Evolutionary conservation across 1,284 basidiomycete genomes (phyloP), one percentile per base, ranked within the genome.

Genomic region (Clitocybe nebularis): DNA sequence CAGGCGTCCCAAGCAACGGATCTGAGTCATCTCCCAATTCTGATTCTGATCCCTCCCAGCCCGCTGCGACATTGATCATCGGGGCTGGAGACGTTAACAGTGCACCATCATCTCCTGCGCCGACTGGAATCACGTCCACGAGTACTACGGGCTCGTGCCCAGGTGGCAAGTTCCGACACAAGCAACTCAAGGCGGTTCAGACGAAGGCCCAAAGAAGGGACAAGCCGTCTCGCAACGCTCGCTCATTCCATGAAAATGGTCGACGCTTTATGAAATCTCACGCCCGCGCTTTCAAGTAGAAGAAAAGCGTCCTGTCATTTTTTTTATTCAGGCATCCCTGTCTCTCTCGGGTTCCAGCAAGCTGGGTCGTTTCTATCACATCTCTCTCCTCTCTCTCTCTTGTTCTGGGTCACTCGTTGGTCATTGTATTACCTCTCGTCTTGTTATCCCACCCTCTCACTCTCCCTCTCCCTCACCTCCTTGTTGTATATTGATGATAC

Each of bases 151-250:
- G 30, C 14, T n/a, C 14, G 3, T 47, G 49, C 30, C 17, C 47
- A 2, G 39, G 43, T 16, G 47, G 47, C 14, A 53, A 53, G 40
- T 49, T 42, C 26, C 47, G 47, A 36, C 49, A 51, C 40, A 39
- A 44, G 35, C 49, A 29, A 8, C 36, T 51, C 20, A 49, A 32
- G 37, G 43, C 43, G n/a, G n/a, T n/a, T n/a, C n/a, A n/a, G n/a
- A n/a, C n/a, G n/a, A 43, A 23, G 38, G 39, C 33, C 19, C 43
- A 39, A 37, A 32, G 42, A 28, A 49, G 40, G 29, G n/a, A n/a
- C n/a, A 48, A 41, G 16, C 41, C 46, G 1, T 20, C 44, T 10
- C 49, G 39, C 19, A 33, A 47, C 30, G 41, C 25, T 36, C 49
- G 45, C 17, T 39, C 43, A 4, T 16, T 38, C 34, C 49, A 51